Conservation (phyloP, 345 rosid genomes). For the Abelmoschus esculentus region DNA sequence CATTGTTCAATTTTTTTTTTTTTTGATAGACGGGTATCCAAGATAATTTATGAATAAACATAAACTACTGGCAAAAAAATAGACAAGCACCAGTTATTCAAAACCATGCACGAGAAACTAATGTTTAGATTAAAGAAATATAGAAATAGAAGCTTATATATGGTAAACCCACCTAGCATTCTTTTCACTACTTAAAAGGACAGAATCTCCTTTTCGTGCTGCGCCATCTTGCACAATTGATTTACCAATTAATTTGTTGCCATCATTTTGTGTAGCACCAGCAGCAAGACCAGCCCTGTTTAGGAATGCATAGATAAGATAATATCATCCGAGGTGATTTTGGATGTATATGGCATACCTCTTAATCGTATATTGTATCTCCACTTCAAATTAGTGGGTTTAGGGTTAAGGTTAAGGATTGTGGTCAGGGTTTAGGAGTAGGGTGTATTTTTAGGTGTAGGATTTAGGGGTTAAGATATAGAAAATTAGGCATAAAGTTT, state of each 20-base stretch:
- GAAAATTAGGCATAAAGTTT: too few relatives aligned
- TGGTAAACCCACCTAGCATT: constrained; percentile 27
- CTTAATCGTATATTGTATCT: too few relatives aligned
- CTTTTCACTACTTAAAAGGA: constrained; percentile 25
- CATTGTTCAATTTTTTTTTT: background rate
- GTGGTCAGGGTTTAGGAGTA: too few relatives aligned
- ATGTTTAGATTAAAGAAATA: background rate
- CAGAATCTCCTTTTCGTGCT: constrained; percentile 28
- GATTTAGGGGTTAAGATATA: too few relatives aligned
- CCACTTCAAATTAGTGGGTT: too few relatives aligned
- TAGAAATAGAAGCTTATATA: background rate
- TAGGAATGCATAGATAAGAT: constrained; percentile 4
- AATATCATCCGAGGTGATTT: constrained; percentile 4
- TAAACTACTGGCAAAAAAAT: background rate
- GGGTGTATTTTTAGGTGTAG: too few relatives aligned
- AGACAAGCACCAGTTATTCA: constrained; percentile 5
- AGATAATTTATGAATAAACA: background rate
- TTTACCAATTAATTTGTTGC: constrained; percentile 23
- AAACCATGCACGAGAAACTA: background rate
- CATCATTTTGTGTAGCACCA: constrained; percentile 22
- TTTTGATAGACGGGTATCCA: background rate
- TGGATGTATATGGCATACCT: too few relatives aligned
- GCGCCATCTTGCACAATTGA: constrained; percentile 31
- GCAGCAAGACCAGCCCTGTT: constrained; percentile 26
- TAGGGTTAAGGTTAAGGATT: too few relatives aligned